Percentiles rank a stretch among this genome's conserved stretches.
These are phyloP conservation scores for Talaromyces sp. DNA, from an alignment of 2,329 filamentous ascomycete genomes.

Conservation along the genomic window DNA sequence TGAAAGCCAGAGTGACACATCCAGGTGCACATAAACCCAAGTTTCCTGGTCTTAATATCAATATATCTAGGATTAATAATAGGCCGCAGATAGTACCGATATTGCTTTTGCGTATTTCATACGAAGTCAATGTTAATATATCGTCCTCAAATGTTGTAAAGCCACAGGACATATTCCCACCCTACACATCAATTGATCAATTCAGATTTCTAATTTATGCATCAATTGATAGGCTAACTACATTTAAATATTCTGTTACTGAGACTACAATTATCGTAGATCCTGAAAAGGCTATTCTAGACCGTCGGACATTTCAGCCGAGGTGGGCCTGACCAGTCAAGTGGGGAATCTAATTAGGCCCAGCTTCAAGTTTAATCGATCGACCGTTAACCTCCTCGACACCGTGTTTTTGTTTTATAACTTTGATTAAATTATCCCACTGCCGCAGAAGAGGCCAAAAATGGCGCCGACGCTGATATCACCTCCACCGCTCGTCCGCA, in stretches of 20 bases:
- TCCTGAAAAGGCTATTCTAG: neutral
- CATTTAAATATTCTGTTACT: neutral
- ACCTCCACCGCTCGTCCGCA: slow-evolving; percentile 32
- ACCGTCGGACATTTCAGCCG: neutral
- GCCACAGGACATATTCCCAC: neutral
- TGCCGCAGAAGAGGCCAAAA: neutral
- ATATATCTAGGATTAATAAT: no score
- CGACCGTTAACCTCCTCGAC: neutral
- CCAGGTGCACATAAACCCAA: no score
- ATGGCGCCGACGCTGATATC: slow-evolving; percentile 30
- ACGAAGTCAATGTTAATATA: no score
- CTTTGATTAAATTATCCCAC: neutral
- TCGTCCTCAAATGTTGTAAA: no score
- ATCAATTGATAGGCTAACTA: neutral
- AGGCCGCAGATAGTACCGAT: no score
- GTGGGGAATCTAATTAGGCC: neutral
- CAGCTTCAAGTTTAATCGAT: neutral
- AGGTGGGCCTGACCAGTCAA: neutral
- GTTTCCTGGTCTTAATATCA: no score
- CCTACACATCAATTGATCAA: no score
- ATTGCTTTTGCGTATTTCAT: no score
- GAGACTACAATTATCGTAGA: neutral
- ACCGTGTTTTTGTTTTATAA: neutral
- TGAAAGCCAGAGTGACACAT: no score
- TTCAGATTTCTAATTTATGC: neutral